phyloP scores from a whole-genome alignment of 768 basidiomycete genomes.

The Rhodotorula babjevae region DNA sequence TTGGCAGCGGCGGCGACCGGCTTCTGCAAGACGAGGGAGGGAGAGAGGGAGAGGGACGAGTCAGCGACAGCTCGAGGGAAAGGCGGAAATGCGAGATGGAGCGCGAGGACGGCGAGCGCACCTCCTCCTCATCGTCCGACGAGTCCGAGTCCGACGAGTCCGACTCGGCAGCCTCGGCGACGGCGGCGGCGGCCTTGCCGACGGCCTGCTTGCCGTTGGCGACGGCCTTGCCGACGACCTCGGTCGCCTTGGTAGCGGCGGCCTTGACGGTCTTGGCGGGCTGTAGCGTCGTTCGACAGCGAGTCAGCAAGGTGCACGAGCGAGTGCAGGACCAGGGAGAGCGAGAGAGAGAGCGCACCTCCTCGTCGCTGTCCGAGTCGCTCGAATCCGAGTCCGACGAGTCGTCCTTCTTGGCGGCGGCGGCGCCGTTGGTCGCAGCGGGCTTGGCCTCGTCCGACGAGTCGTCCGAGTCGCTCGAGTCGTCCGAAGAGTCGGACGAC shows the following conservation, averaged over 20 bases:
- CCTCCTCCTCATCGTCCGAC: slow-evolving; percentile 19
- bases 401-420: slow-evolving; percentile 45
- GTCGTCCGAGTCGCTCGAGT: slow-evolving; percentile 19
- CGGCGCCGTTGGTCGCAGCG: slow-evolving; percentile 46
- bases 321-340: slow-evolving; percentile 36
- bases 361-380: slow-evolving; percentile 33
- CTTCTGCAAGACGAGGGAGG: neutral
- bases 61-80: neutral
- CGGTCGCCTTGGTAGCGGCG: slow-evolving; percentile 26
- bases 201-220: slow-evolving; percentile 32
- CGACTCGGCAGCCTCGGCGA: neutral
- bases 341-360: slow-evolving; percentile 39
- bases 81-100: too few species aligned
- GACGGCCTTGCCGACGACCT: slow-evolving; percentile 38
- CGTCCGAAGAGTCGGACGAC: slow-evolving; percentile 7
- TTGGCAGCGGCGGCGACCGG: slow-evolving; percentile 26
- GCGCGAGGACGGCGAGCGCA: neutral
- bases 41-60: neutral
- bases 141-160: slow-evolving; percentile 23
- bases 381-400: slow-evolving; percentile 24
- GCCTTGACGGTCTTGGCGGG: slow-evolving; percentile 38
- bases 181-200: slow-evolving; percentile 28
- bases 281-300: neutral
- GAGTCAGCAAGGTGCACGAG: slow-evolving; percentile 5
- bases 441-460: slow-evolving; percentile 22